A percentile compares a stretch with the other conserved stretches of the same genome.
Evolutionary conservation across 176 grass and related monocot species (phyloP).

Genomic region (Triticum timopheevii): DNA sequence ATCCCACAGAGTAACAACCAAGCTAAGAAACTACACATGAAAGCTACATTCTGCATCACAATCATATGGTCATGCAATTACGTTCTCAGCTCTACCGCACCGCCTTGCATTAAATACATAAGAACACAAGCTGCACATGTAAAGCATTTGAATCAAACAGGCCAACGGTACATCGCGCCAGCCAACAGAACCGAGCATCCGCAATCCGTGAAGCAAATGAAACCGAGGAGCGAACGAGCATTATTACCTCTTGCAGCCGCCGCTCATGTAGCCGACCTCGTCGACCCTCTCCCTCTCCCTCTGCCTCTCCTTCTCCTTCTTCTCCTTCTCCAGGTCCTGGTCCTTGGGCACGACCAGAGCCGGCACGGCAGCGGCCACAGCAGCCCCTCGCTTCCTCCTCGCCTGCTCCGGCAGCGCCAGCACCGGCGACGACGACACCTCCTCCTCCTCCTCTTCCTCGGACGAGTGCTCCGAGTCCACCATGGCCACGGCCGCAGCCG

Average conservation of each 20-base stretch:
- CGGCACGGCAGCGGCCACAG: neutral
- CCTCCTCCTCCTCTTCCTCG: conserved; percentile 23
- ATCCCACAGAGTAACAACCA: neutral
- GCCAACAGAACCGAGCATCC: neutral
- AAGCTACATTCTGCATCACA: neutral
- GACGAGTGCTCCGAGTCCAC: neutral
- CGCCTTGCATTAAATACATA: neutral
- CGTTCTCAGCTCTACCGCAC: neutral
- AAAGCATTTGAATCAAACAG: conserved; percentile 18
- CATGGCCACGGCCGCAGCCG: conserved; percentile 12
- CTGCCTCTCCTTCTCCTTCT: conserved; percentile 27
- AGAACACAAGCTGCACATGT: neutral
- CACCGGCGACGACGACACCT: neutral
- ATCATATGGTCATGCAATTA: neutral
- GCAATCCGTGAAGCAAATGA: neutral
- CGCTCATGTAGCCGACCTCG: conserved; percentile 78
- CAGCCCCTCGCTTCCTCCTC: neutral
- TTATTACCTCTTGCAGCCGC: conserved; percentile 95
- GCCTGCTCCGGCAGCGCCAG: neutral
- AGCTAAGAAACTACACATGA: conserved; percentile 1
- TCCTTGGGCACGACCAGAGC: conserved; percentile 20
- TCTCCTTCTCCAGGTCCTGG: conserved; percentile 24
- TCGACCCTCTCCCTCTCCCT: conserved; percentile 50
- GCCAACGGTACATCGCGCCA: neutral
- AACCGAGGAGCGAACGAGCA: neutral